phyloP scores from a whole-genome alignment of 2,329 filamentous ascomycete species.

The Aureobasidium sp. region DNA sequence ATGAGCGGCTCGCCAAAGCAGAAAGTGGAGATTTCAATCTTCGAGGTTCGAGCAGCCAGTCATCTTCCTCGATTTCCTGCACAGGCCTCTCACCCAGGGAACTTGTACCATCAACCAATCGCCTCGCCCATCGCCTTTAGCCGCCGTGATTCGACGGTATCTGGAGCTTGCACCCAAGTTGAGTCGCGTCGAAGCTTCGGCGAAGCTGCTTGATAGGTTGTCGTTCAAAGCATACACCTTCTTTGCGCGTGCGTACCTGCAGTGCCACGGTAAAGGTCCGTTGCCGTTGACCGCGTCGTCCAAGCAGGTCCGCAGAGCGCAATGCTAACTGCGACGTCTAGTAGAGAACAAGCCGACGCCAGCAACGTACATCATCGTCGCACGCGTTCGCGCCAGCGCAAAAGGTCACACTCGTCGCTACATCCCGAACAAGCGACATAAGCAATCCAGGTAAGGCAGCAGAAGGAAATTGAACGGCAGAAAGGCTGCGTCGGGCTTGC shows the following conservation, averaged over 20 bases:
- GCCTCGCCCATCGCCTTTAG: conserved; percentile 8
- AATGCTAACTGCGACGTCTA: background rate
- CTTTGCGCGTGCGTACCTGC: conserved; percentile 14
- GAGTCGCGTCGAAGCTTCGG: conserved; percentile 10
- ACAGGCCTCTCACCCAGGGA: conserved; percentile 9
- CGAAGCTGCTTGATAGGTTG: conserved; percentile 12
- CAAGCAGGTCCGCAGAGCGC: background rate
- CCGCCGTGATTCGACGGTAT: conserved; percentile 9
- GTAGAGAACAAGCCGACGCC: conserved; percentile 1
- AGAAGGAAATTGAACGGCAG: background rate
- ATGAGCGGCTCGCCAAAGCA: background rate
- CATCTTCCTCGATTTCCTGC: conserved; percentile 3
- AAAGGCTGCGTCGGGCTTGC: conserved; percentile 2
- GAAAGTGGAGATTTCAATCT: conserved; percentile 11
- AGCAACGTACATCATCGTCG: background rate
- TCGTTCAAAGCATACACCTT: conserved; percentile 5
- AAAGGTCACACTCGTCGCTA: background rate
- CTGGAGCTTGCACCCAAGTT: conserved; percentile 3
- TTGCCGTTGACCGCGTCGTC: background rate
- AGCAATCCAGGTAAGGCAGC: conserved; percentile 12
- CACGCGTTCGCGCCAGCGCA: conserved; percentile 7
- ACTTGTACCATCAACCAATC: conserved; percentile 13
- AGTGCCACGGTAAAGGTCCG: conserved; percentile 5
- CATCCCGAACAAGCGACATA: background rate
- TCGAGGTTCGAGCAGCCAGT: conserved; percentile 4